Base-by-base conservation (phyloP, 495 filamentous ascomycete species). In the Xylaria longipes region DNA sequence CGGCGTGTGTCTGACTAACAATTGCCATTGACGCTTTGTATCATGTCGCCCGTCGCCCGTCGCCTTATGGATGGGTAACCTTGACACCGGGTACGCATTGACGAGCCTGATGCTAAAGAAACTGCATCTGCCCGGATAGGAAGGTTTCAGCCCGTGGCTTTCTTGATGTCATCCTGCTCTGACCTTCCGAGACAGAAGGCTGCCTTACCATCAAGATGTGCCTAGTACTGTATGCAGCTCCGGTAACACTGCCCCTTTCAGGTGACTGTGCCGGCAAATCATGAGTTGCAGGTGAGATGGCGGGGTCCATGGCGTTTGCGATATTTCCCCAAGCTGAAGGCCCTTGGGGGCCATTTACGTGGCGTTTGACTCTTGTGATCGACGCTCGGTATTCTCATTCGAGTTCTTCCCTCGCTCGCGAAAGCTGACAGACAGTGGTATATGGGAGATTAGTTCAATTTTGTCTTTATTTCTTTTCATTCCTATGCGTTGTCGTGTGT, bases 391-490 rank as follows among this genome's bases (percentile, higher is more conserved):
- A 43, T 41, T 5, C 5, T 60, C 5, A 17, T 56, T 17, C 3
- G 22, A 39, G 14, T n/a, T 39, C 31, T 50, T 25, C 17, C 29
- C 6, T 52, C 31, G 2, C 35, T n/a, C 15, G 54, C 15, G 27
- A 33, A 52, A 35, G 15, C 15, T 15, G 31, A 33, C 29, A 35
- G 27, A 12, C 29, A 37, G 2, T 14, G 12, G 17, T 17, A 31
- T 54, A 56, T 41, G 43, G n/a, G 35, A 27, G 33, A 20, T 66
- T 17, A 39, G 57, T 71, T 20, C 29, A 57, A 60, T 66, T 66
- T 66, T 58, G 22, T 58, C 41, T 71, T 71, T 65, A 65, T 65
- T 66, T 64, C 45, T 71, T 71, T 71, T 65, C 35, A 20, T 64
- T 27, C 61, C 20, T 66, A 71, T 71, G 62, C 60, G 65, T 39